phyloP scores from a whole-genome alignment of 2,329 filamentous ascomycete genomes.

The Phialocephala sp. region DNA sequence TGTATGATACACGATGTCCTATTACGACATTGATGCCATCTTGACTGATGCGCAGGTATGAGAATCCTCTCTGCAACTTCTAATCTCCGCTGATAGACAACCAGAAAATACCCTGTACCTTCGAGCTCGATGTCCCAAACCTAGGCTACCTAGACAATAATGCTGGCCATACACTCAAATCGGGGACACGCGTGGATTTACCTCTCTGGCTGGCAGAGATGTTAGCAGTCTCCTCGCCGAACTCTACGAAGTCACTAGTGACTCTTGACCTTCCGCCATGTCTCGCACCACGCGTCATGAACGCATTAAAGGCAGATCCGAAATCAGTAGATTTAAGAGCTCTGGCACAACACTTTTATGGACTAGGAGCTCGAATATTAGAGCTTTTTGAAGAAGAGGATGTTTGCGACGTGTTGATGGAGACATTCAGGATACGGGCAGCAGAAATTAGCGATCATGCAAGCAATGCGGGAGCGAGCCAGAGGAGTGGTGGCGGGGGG shows the following conservation, averaged over 20 bases:
- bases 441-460: conserved; percentile 87
- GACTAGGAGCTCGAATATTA: conserved; percentile 81
- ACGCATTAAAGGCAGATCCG: conserved; percentile 89
- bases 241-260: conserved; percentile 62
- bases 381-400: conserved; percentile 93
- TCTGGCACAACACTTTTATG: conserved; percentile 87
- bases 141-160: conserved; percentile 91
- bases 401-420: conserved; percentile 71
- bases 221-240: conserved; percentile 72
- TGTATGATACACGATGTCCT: conserved; percentile 61
- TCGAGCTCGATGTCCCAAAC: conserved; percentile 86
- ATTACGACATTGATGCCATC: conserved; percentile 86
- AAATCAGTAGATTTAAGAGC: conserved; percentile 83
- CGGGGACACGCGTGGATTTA: conserved; percentile 79
- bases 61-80: conserved; percentile 19
- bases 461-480: conserved; percentile 77
- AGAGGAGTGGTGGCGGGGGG: conserved; percentile 71
- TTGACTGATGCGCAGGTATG: conserved; percentile 80
- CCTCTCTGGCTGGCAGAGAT: conserved; percentile 96
- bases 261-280: conserved; percentile 82
- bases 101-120: conserved; percentile 94
- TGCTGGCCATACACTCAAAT: conserved; percentile 71
- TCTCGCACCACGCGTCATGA: conserved; percentile 79
- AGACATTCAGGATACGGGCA: conserved; percentile 82
- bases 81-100: conserved; percentile 21